Conservation (phyloP, 805 yeast species). For the Candida chauliodis region DNA sequence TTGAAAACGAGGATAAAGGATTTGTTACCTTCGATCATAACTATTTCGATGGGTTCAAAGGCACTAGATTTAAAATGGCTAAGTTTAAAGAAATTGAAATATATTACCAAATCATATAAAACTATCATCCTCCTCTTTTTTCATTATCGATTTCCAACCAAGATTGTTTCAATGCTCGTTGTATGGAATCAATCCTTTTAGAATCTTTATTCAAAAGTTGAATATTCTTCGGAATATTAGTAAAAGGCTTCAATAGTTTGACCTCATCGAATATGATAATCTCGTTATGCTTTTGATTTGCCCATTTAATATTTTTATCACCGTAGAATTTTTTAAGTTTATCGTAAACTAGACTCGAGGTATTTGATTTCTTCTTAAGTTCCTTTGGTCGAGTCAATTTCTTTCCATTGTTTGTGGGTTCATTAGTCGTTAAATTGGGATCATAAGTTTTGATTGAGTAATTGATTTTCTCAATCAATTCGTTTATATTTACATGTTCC, state of each 20-base stretch:
- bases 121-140: constrained; percentile 21
- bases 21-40: constrained; percentile 19
- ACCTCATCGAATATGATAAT: constrained; percentile 35
- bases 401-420: not conserved
- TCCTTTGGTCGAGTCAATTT: not conserved
- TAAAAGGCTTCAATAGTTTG: constrained; percentile 36
- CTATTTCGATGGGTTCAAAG: constrained; percentile 66
- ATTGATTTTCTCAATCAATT: constrained; percentile 1
- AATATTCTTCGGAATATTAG: constrained; percentile 24
- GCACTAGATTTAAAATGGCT: constrained; percentile 51
- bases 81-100: constrained; percentile 50
- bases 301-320: constrained; percentile 24
- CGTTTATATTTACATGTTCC: constrained; percentile 3
- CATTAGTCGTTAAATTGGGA: not conserved
- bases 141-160: constrained; percentile 26
- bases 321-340: constrained; percentile 19
- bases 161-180: constrained; percentile 21
- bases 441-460: constrained; percentile 1
- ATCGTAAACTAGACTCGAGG: constrained; percentile 16
- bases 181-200: constrained; percentile 19
- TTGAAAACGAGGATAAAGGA: constrained; percentile 28
- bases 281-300: constrained; percentile 26
- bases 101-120: constrained; percentile 24
- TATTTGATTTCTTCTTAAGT: not conserved
- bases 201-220: constrained; percentile 17